phyloP scores from a whole-genome alignment of 371 early-diverging fungal genomes.

The Mortierella sp. region DNA sequence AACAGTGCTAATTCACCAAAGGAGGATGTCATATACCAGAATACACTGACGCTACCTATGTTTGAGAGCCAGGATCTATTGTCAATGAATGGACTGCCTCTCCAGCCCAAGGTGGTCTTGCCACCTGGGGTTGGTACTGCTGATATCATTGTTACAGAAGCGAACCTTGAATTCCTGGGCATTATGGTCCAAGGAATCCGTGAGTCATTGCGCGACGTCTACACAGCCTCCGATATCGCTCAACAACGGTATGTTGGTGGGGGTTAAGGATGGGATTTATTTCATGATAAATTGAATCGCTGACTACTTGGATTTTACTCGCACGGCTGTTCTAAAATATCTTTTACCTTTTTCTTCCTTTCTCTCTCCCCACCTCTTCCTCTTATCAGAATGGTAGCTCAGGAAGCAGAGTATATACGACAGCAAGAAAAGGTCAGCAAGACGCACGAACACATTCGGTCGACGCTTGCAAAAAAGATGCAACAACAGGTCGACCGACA shows the following conservation, averaged over 20 bases:
- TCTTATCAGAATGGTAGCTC: slow-evolving; percentile 20
- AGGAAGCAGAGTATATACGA: slow-evolving; percentile 33
- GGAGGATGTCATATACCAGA: slow-evolving; percentile 13
- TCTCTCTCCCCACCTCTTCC: background rate
- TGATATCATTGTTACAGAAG: slow-evolving; percentile 44
- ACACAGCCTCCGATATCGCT: slow-evolving; percentile 39
- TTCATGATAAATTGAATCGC: too few relatives aligned
- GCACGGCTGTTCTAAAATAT: too few relatives aligned
- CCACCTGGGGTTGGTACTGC: slow-evolving; percentile 39
- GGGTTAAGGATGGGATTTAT: too few relatives aligned
- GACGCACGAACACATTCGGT: slow-evolving; percentile 9
- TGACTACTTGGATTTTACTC: too few relatives aligned
- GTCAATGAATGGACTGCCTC: slow-evolving; percentile 32
- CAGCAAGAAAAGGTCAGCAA: slow-evolving; percentile 30
- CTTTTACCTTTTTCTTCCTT: background rate
- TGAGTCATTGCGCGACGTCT: slow-evolving; percentile 43
- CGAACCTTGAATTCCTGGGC: slow-evolving; percentile 41
- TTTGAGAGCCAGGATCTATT: slow-evolving; percentile 30
- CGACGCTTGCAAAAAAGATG: slow-evolving; percentile 4
- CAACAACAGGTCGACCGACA: slow-evolving; percentile 31
- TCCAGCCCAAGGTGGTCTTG: slow-evolving; percentile 37
- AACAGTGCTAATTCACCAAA: background rate
- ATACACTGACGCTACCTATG: slow-evolving; percentile 21
- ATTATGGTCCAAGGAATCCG: slow-evolving; percentile 42
- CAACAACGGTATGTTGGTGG: slow-evolving; percentile 39